Percentiles rank a stretch among this genome's conserved stretches.
Evolutionary conservation across 148 eudicot species (phyloP).

Genomic region (Rhododendron henanense): DNA sequence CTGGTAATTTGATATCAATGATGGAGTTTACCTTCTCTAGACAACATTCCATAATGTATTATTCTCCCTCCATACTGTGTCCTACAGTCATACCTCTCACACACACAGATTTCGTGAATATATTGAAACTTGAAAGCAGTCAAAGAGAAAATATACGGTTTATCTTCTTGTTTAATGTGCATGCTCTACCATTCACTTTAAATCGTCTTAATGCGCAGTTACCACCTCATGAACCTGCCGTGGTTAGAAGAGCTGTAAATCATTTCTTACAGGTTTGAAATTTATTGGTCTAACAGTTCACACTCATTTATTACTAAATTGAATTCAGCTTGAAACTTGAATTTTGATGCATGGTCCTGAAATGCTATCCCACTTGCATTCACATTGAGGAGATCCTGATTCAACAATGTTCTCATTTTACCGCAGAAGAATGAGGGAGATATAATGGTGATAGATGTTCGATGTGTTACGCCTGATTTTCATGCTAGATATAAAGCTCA

Average conservation of each 20-base stretch:
- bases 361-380: background rate
- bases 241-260: conserved; percentile 81
- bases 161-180: background rate
- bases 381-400: conserved; percentile 5
- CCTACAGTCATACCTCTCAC: background rate
- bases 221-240: conserved; percentile 85
- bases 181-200: conserved; percentile 6
- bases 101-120: background rate
- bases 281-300: background rate
- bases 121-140: background rate
- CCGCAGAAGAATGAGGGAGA: conserved; percentile 81
- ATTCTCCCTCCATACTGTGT: background rate
- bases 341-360: background rate
- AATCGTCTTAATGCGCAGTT: conserved; percentile 41
- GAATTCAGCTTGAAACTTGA: background rate
- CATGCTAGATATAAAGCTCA: conserved; percentile 91
- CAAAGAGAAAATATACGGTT: background rate
- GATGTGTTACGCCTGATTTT: conserved; percentile 71
- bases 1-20: background rate
- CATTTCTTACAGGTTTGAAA: conserved; percentile 80
- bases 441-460: conserved; percentile 64
- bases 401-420: conserved; percentile 6
- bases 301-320: background rate
- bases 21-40: background rate
- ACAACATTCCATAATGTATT: background rate